phyloP scores from a whole-genome alignment of 306 rosid species.

The Hippophae tibetana region DNA sequence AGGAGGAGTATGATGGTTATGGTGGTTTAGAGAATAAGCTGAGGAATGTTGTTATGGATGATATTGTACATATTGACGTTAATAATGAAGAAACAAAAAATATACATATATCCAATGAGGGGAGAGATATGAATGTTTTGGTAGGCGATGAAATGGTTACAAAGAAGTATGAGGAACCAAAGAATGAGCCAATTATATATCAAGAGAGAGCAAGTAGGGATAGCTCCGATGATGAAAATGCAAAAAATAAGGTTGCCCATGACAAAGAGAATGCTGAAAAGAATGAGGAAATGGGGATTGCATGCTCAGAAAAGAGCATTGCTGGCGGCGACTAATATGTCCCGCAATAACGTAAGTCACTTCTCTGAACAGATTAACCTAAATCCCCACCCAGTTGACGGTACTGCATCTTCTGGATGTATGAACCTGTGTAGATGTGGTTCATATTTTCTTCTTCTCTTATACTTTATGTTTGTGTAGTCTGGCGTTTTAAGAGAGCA shows the following conservation, averaged over 20 bases:
- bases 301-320: constrained; percentile 32
- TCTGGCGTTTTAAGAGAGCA: constrained; percentile 12
- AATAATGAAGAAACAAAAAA: constrained; percentile 2
- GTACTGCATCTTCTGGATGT: constrained; percentile 16
- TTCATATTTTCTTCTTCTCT: constrained; percentile 3
- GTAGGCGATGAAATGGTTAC: constrained; percentile 11
- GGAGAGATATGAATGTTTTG: constrained; percentile 15
- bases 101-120: constrained; percentile 16
- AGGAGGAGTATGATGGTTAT: constrained; percentile 11
- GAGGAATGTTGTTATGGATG: constrained; percentile 39
- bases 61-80: constrained; percentile 14
- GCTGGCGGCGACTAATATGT: constrained; percentile 27
- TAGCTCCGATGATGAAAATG: background rate
- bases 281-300: constrained; percentile 27
- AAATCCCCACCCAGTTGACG: background rate
- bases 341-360: constrained; percentile 33
- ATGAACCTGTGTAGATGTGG: constrained; percentile 17
- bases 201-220: background rate
- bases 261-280: constrained; percentile 1
- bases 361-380: constrained; percentile 19
- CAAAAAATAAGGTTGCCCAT: background rate
- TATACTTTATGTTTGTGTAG: background rate
- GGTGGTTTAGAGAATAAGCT: constrained; percentile 31
- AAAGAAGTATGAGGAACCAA: constrained; percentile 24
- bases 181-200: background rate